These are phyloP conservation scores for Podila epigama DNA, from an alignment of 192 early-diverging fungal species.

Conservation along the genomic window DNA sequence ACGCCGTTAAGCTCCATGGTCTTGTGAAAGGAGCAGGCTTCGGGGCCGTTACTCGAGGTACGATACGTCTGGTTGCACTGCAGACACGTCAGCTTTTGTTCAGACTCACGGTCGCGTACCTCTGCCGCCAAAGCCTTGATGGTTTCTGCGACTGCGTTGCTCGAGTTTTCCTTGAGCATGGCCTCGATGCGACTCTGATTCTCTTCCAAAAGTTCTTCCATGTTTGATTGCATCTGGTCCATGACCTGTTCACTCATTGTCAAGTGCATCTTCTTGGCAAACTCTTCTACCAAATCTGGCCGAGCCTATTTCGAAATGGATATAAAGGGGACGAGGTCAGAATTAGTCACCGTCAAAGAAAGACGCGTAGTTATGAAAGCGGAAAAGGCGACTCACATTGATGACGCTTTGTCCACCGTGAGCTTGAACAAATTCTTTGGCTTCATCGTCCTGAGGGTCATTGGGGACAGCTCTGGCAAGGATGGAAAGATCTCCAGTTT, in stretches of 20 bases:
- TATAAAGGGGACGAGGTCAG: not conserved
- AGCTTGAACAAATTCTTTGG: conserved; percentile 47
- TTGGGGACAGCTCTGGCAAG: conserved; percentile 37
- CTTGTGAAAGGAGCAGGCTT: conserved; percentile 50
- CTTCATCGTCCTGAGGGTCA: conserved; percentile 55
- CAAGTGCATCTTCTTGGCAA: conserved; percentile 46
- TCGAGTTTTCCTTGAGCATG: conserved; percentile 36
- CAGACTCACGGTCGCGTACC: conserved; percentile 35
- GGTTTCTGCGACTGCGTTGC: conserved; percentile 38
- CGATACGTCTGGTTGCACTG: conserved; percentile 50
- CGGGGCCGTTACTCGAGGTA: conserved; percentile 35
- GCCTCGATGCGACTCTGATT: conserved; percentile 35
- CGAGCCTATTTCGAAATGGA: conserved; percentile 10
- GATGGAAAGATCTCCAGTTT: conserved; percentile 56
- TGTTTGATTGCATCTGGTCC: conserved; percentile 47
- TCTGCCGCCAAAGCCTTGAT: conserved; percentile 42
- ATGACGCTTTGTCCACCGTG: conserved; percentile 52
- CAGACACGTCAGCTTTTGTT: conserved; percentile 43
- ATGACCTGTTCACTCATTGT: conserved; percentile 46
- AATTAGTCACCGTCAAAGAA: not conserved
- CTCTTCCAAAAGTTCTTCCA: conserved; percentile 47
- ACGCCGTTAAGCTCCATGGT: conserved; percentile 2
- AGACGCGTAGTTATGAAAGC: not conserved
- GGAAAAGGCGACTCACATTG: conserved; percentile 23
- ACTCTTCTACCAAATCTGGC: conserved; percentile 47